Conservation (phyloP, 805 yeast genomes). For the Teunomyces panamensis region DNA sequence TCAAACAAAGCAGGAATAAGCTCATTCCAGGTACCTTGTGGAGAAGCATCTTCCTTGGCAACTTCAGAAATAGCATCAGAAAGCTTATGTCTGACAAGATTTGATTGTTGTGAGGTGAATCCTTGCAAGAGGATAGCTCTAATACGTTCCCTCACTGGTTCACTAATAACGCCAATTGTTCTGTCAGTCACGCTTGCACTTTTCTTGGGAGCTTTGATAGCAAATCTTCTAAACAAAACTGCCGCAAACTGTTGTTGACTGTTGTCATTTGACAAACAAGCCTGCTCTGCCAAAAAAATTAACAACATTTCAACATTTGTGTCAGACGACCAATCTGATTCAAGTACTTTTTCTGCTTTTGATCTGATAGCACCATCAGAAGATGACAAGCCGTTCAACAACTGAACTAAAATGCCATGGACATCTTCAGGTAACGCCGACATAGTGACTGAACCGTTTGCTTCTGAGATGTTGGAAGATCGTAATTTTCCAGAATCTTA, state of each 20-base stretch:
- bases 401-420: constrained; percentile 48
- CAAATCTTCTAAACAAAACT: constrained; percentile 83
- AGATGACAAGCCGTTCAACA: constrained; percentile 63
- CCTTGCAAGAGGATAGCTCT: constrained; percentile 70
- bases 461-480: not conserved
- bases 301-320: constrained; percentile 69
- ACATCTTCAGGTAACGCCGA: constrained; percentile 57
- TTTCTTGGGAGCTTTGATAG: constrained; percentile 72
- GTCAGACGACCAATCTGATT: constrained; percentile 69
- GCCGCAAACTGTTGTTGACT: constrained; percentile 72
- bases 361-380: constrained; percentile 74
- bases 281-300: constrained; percentile 77
- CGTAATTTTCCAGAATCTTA: not conserved
- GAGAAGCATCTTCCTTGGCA: constrained; percentile 62
- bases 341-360: constrained; percentile 71
- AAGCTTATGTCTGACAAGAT: constrained; percentile 81
- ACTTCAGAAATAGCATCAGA: constrained; percentile 94
- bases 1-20: constrained; percentile 70
- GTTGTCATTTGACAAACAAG: constrained; percentile 60
- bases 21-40: constrained; percentile 69
- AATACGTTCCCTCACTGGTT: constrained; percentile 57
- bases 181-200: constrained; percentile 66
- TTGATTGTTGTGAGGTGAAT: constrained; percentile 64
- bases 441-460: constrained; percentile 2
- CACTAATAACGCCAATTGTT: constrained; percentile 68